Evolutionary conservation across 805 yeast species (phyloP), one percentile per base, ranked within the genome.

Genomic region (Candida qinlingensis): DNA sequence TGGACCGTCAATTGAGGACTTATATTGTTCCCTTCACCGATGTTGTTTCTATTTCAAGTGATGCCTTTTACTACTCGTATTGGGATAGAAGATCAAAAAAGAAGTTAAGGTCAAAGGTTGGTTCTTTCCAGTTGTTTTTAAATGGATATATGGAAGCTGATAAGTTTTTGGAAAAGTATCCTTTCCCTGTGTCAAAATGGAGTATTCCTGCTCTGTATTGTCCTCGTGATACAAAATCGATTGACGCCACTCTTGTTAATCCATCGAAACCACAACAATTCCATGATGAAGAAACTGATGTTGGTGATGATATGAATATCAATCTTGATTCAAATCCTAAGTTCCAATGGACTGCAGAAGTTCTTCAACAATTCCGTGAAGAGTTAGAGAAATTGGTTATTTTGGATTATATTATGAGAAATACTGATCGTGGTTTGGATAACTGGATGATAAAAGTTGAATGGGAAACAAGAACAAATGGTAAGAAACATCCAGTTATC

Each of bases 391-490:
- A 83, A 56, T 65, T 85, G 53, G 88, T 85, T 1, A 78, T 85
- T 35, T 65, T 85, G 30, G 91, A 85, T 56, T 85, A 84, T 55
- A 74, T 85, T 3, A 81, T 84, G 76, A 65, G 91, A 54, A 85
- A 85, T 56, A 85, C 92, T 0, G 91, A 85, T 60, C 66, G 92
- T 37, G 87, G 87, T 0, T 61, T 80, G 9, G 91, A 85, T 58
- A 85, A 85, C 56, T 85, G 91, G 91, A 85, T 85, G 92, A 74
- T 85, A 25, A 72, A 72, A 47, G 55, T 81, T 13, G 75, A 72
- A n/a, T 76, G 80, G 75, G 49, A 55, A 13, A 49, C 52, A 6
- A 42, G n/a, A 6, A 48, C 46, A 0, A 55, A 60, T 33, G 54
- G 57, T 9, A 39, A 42, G 6, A 60, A 62, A 51, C 54, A 53